A percentile compares a stretch with the other conserved stretches of the same genome.
Evolutionary conservation across 2,329 filamentous ascomycete species (phyloP).

Genomic region (Volutella citrinella): DNA sequence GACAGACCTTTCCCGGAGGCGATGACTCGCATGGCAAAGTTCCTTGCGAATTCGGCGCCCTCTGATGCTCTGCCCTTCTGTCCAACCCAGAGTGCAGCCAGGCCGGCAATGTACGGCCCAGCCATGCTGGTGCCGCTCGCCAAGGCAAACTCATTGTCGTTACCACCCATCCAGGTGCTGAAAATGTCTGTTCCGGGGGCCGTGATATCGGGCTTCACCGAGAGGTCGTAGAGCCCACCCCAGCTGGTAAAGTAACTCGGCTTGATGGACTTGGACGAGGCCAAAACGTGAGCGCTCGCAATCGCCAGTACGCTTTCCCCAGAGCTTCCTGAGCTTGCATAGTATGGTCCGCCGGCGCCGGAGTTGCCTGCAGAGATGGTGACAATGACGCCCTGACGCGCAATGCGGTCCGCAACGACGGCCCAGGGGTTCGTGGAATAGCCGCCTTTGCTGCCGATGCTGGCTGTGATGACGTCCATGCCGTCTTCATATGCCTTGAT

Average conservation of each 20-base stretch:
- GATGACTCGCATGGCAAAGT: conserved; percentile 14
- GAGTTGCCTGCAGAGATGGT: conserved; percentile 44
- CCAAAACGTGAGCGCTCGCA: background rate
- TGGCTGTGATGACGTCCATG: conserved; percentile 35
- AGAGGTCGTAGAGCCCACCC: conserved; percentile 37
- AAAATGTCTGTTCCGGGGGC: conserved; percentile 42
- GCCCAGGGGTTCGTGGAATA: conserved; percentile 28
- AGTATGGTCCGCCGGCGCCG: conserved; percentile 25
- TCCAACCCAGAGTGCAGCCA: conserved; percentile 35
- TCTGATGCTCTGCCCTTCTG: conserved; percentile 28
- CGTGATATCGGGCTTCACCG: conserved; percentile 41
- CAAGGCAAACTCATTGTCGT: conserved; percentile 31
- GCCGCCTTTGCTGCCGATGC: conserved; percentile 27
- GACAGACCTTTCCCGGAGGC: conserved; percentile 24
- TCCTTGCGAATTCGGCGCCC: conserved; percentile 15
- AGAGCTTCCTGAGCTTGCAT: conserved; percentile 31
- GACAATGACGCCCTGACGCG: conserved; percentile 40
- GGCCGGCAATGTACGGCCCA: conserved; percentile 42
- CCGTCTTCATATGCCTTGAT: conserved; percentile 33
- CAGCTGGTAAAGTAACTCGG: conserved; percentile 38
- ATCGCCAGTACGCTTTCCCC: conserved; percentile 8
- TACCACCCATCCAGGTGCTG: conserved; percentile 35
- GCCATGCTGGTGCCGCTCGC: conserved; percentile 49
- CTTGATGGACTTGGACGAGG: conserved; percentile 6
- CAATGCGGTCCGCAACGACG: conserved; percentile 29